Conservation (phyloP, 169 alveolate species). For the Eimeria brunetti region DNA sequence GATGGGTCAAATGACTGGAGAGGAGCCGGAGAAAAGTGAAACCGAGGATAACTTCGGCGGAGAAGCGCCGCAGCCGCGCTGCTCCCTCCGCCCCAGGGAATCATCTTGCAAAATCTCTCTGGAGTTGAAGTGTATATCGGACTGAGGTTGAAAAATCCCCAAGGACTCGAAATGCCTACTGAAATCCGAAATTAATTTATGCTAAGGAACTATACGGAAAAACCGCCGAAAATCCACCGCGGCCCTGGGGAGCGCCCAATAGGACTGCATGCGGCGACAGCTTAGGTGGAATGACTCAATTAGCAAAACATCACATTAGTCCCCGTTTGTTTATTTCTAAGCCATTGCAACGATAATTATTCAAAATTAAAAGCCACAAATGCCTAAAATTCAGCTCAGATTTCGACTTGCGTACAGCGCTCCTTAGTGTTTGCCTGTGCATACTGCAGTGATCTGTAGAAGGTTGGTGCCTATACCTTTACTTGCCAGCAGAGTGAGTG, state of each 20-base stretch:
- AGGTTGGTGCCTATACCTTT: too few relatives aligned
- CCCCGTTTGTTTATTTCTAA: too few relatives aligned
- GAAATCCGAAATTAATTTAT: not conserved
- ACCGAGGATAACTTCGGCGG: slow-evolving; percentile 31
- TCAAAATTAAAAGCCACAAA: not conserved
- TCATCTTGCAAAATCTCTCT: not conserved
- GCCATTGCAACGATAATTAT: not conserved
- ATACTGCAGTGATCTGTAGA: too few relatives aligned
- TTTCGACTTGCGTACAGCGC: not conserved
- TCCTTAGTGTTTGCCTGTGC: too few relatives aligned
- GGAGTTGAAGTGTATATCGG: not conserved
- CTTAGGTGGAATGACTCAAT: not conserved
- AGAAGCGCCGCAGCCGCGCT: slow-evolving; percentile 19
- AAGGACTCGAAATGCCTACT: not conserved
- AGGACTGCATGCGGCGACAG: not conserved
- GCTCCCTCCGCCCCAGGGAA: not conserved
- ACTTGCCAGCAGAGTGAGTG: too few relatives aligned
- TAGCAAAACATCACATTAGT: not conserved
- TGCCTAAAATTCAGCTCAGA: not conserved
- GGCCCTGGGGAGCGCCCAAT: not conserved
- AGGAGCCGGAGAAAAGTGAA: slow-evolving; percentile 59
- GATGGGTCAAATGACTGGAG: slow-evolving; percentile 49
- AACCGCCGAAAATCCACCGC: not conserved
- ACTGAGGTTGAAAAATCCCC: not conserved
- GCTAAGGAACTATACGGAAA: not conserved